Conservation (phyloP, 1,284 basidiomycete genomes). For the Melanopsichium pennsylvanicum region DNA sequence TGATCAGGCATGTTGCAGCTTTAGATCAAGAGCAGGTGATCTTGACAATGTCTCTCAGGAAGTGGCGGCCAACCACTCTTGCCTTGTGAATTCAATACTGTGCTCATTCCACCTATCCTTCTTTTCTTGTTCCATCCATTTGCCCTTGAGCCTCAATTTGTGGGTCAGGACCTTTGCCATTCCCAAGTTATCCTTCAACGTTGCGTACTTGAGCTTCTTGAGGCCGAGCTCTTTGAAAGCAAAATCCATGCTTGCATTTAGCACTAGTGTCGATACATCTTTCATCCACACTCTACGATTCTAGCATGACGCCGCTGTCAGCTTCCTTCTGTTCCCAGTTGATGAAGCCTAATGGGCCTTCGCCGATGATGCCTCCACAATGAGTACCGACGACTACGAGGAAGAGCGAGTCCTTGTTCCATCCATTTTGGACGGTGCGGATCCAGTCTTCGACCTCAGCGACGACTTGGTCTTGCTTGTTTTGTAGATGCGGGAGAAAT, state of each 20-base stretch:
- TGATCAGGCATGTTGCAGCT: too few species aligned
- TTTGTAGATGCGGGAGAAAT: slow-evolving; percentile 29
- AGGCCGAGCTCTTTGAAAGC: slow-evolving; percentile 25
- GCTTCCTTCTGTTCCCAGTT: slow-evolving; percentile 14
- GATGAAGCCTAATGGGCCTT: slow-evolving; percentile 28
- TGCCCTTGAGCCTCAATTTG: slow-evolving; percentile 20
- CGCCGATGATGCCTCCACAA: slow-evolving; percentile 12
- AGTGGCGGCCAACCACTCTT: slow-evolving; percentile 21
- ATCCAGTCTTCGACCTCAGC: slow-evolving; percentile 25
- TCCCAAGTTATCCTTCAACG: slow-evolving; percentile 15
- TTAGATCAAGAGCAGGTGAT: too few species aligned
- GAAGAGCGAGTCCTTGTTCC: slow-evolving; percentile 34
- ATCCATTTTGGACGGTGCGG: slow-evolving; percentile 11
- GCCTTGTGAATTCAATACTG: slow-evolving; percentile 16
- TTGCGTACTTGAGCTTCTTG: slow-evolving; percentile 18
- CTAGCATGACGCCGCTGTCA: slow-evolving; percentile 29
- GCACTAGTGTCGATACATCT: slow-evolving; percentile 14
- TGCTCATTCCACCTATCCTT: slow-evolving; percentile 14
- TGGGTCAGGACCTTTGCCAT: slow-evolving; percentile 27
- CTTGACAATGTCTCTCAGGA: not conserved
- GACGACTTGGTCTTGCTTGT: slow-evolving; percentile 24
- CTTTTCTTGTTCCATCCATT: slow-evolving; percentile 9
- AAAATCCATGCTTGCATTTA: slow-evolving; percentile 29
- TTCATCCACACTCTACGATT: slow-evolving; percentile 9
- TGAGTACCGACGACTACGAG: slow-evolving; percentile 18